Evolutionary conservation across 345 rosid genomes (phyloP).

Genomic region (Carallia pectinifolia): DNA sequence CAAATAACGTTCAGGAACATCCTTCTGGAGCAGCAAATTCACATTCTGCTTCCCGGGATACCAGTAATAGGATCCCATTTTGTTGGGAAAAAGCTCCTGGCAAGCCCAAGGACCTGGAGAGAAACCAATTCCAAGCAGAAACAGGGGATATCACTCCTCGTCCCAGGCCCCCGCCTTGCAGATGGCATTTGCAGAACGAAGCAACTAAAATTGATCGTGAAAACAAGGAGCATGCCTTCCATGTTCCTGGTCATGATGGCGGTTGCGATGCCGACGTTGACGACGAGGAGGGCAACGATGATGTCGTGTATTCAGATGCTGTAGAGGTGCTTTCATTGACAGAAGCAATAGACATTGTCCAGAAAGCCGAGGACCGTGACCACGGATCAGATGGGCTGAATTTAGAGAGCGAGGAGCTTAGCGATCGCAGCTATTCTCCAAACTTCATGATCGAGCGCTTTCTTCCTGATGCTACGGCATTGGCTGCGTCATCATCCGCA

Average conservation of each 20-base stretch:
- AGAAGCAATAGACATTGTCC: conserved; percentile 75
- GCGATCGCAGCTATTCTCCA: conserved; percentile 37
- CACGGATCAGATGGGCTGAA: conserved; percentile 33
- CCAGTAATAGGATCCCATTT: conserved; percentile 58
- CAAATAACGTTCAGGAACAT: conserved; percentile 22
- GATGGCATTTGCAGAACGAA: conserved; percentile 29
- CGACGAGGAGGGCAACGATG: conserved; percentile 21
- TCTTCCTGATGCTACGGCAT: conserved; percentile 71
- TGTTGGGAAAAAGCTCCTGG: conserved; percentile 91
- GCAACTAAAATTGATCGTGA: background rate
- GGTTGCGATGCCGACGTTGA: conserved; percentile 40
- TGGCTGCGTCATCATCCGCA: conserved; percentile 56
- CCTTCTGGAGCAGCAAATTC: conserved; percentile 16
- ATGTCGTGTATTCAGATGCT: conserved; percentile 41
- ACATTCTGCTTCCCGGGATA: conserved; percentile 14
- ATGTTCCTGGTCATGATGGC: conserved; percentile 12
- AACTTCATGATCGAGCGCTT: conserved; percentile 74
- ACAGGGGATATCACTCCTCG: conserved; percentile 52
- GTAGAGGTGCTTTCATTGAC: conserved; percentile 68
- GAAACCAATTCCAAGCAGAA: conserved; percentile 4
- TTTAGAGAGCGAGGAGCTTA: conserved; percentile 33
- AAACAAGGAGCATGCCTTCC: background rate
- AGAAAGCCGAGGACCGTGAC: conserved; percentile 38
- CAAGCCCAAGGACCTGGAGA: conserved; percentile 47
- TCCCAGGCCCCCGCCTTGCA: conserved; percentile 62